Evolutionary conservation across 148 eudicot species (phyloP).

Genomic region (Euryodendron excelsum): DNA sequence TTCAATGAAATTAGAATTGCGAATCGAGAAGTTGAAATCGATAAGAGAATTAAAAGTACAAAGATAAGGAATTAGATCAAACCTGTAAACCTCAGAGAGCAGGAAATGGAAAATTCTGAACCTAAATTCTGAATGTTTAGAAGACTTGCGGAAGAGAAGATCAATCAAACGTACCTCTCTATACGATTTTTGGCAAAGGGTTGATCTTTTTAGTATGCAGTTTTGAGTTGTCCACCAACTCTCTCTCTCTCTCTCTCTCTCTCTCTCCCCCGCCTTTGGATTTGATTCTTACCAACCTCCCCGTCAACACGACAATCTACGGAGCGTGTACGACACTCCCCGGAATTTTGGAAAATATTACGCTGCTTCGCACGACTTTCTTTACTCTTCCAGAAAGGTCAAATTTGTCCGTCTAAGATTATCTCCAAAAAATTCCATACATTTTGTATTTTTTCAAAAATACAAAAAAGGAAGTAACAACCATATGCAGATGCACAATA

Average conservation of each 20-base stretch:
- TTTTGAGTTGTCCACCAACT: constrained; percentile 12
- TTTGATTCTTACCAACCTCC: background rate
- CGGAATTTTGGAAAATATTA: background rate
- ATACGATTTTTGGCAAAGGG: background rate
- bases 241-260: constrained; percentile 9
- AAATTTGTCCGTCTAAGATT: too few species aligned
- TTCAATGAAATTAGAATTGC: background rate
- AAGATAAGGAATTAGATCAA: constrained; percentile 9
- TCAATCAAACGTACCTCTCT: background rate
- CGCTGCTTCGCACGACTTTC: too few species aligned
- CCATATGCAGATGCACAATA: too few species aligned
- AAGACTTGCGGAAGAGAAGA: background rate
- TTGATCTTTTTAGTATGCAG: background rate
- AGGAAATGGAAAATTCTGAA: background rate
- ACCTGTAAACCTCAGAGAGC: background rate
- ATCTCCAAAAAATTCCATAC: too few species aligned
- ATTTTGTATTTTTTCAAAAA: too few species aligned
- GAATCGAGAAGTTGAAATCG: background rate
- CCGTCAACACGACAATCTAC: background rate
- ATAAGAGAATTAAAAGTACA: background rate
- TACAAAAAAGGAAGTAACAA: too few species aligned
- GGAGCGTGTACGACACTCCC: background rate
- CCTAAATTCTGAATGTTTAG: background rate
- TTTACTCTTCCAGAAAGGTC: too few species aligned
- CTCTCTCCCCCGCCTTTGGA: background rate